Base-by-base conservation (phyloP, 108 stramenopile genomes). In the Schizochytrium sp. region DNA sequence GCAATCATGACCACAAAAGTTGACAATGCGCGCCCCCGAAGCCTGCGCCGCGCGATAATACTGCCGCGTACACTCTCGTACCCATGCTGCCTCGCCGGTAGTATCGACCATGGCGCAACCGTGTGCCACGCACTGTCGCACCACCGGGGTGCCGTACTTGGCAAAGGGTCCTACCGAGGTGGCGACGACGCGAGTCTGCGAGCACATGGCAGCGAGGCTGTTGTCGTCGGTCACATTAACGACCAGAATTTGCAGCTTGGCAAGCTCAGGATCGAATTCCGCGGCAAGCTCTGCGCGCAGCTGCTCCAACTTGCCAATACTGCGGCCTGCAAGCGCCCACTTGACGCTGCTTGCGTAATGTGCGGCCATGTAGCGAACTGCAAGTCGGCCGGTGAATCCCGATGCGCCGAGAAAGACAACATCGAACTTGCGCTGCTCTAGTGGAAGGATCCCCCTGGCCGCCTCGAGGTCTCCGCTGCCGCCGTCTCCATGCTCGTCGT, bases 21-120 rank as follows among this genome's bases (percentile, higher is more conserved):
- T 94, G 44, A 97, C 92, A 57, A 98, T 93, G 58, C 92, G 91
- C 10, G 95, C 93, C 0, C 96, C 96, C 18, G 95, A 91, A 41
- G 89, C 60, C 57, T 90, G 34, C 10, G 97, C 96, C 1, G 25
- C 45, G 18, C 89, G 89, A 41, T 94, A 94, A 60, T 95, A 95
- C 45, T 88, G 60, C 60, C 88, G 83, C 58, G 95, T 91, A 96
- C 96, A 96, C 28, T 91, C 89, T 45, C 91, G 91, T 57, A 92
- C 96, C 97, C 97, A 98, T 10, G 88, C 53, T 5, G 94, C 92
- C 92, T 99, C 98, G 5, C 98, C 97, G 4, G 98, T 98, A 69
- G 98, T 95, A 90, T 99, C 99, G 10, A 91, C 92, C 91, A 96
- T 97, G 91, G 97, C 93, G 14, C 96, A 93, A 21, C 97, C 97